Conservation (phyloP, 2,329 filamentous ascomycete species). For the Alternaria ventricosa region DNA sequence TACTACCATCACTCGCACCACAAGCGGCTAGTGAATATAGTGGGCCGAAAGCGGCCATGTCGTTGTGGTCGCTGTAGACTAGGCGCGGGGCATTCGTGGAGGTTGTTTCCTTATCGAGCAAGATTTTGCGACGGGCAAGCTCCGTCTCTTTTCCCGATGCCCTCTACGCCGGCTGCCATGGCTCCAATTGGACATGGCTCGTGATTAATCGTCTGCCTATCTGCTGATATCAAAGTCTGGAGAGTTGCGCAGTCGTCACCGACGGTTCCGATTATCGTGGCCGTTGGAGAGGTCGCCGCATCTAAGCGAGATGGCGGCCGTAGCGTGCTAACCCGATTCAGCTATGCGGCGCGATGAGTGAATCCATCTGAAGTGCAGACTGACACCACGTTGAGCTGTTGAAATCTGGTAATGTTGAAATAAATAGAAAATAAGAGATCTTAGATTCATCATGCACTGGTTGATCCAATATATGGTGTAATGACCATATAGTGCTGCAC, state of each 20-base stretch:
- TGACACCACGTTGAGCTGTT: neutral
- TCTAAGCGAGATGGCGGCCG: conserved; percentile 13
- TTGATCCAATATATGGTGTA: neutral
- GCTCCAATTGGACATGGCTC: conserved; percentile 30
- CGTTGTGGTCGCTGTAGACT: conserved; percentile 22
- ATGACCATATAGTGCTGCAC: neutral
- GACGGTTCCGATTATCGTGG: conserved; percentile 13
- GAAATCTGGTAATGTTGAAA: neutral
- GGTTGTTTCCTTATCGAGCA: conserved; percentile 37
- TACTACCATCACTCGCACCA: conserved; percentile 10
- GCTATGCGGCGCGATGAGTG: conserved; percentile 8
- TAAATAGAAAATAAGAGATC: neutral
- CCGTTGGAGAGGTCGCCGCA: conserved; percentile 5
- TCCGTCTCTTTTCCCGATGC: conserved; percentile 21
- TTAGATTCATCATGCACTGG: fast-evolving
- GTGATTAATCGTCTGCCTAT: conserved; percentile 11
- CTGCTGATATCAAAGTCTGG: conserved; percentile 22
- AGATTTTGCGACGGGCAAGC: conserved; percentile 33
- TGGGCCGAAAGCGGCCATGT: conserved; percentile 31
- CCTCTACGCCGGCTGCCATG: conserved; percentile 31
- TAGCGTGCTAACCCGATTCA: conserved; percentile 3
- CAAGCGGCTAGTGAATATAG: conserved; percentile 13
- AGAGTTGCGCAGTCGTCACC: conserved; percentile 6
- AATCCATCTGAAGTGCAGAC: neutral
- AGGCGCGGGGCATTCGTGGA: conserved; percentile 35